phyloP scores from a whole-genome alignment of 1,284 basidiomycete genomes.

The Mycena citricolor region DNA sequence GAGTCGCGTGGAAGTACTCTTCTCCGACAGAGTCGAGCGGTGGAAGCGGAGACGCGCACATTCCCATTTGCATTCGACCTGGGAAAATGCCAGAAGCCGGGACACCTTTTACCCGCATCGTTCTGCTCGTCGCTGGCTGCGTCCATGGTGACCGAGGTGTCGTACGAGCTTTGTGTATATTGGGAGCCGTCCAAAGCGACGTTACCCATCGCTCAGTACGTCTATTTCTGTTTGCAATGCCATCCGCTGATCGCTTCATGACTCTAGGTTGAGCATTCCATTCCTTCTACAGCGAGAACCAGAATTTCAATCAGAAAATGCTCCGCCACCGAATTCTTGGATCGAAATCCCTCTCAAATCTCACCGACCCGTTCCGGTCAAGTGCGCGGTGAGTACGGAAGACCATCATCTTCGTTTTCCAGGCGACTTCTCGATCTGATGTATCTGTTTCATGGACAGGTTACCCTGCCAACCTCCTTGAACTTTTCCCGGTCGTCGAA shows the following conservation, averaged over 20 bases:
- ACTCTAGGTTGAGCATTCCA: conserved; percentile 64
- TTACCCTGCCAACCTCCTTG: conserved; percentile 59
- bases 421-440: too few species aligned
- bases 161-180: conserved; percentile 52
- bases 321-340: conserved; percentile 52
- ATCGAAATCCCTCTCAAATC: conserved; percentile 62
- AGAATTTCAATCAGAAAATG: conserved; percentile 59
- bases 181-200: conserved; percentile 55
- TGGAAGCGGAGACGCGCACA: conserved; percentile 32
- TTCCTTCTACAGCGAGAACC: conserved; percentile 56
- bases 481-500: conserved; percentile 56
- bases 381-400: conserved; percentile 52
- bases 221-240: too few species aligned
- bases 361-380: conserved; percentile 60
- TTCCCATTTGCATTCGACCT: conserved; percentile 61
- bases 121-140: conserved; percentile 3
- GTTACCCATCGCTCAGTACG: conserved; percentile 48
- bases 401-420: background rate
- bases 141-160: conserved; percentile 36
- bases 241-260: too few species aligned
- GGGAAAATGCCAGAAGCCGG: conserved; percentile 47
- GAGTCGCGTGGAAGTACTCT: conserved; percentile 38
- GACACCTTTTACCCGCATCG: conserved; percentile 55
- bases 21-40: conserved; percentile 39
- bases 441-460: too few species aligned